Evolutionary conservation across 1,284 basidiomycete species (phyloP), one percentile per base, ranked within the genome.

Genomic region (Ustilago xerochloae): DNA sequence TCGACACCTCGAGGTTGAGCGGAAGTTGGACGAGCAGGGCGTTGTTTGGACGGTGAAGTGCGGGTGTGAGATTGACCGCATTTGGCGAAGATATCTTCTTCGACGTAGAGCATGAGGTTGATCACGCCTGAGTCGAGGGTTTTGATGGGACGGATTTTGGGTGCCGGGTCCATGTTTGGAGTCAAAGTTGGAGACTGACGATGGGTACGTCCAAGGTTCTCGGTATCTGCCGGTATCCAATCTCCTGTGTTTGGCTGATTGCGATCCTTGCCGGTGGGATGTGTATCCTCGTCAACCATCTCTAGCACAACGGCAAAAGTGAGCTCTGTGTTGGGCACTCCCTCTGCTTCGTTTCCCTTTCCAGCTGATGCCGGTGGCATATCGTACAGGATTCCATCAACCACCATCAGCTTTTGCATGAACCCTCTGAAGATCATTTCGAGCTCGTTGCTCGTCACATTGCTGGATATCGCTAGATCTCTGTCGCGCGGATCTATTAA

Each of bases 221-320:
- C 70, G 1, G 29, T 39, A 29, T 74, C 75, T 1, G 75, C 71
- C 4, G 63, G 60, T 1, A 77, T 63, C 75, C 75, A 77, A 36
- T 67, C 57, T 2, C 71, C 75, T 5, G 68, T 69, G 7, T 24
- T 46, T 12, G 75, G 62, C 18, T 68, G 43, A 33, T 74, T 48
- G 4, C 47, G 29, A 33, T 63, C 67, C 28, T 61, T 57, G 0
- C 63, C 63, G 1, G 26, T 16, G 2, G 67, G 70, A 13, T 52
- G 30, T 1, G 39, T 65, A 10, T 54, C 87, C 38, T 90, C 89
- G 64, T 93, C 91, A 68, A 89, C 88, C 63, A 94, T 88, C 81
- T 97, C 93, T 22, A 96, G 85, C 7, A 95, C 84, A 38, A 96
- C 89, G 0, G 91, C 90, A 75, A 96, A 97, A 0, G 92, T 91